These are phyloP conservation scores for Pseudotsuga menziesii DNA, from an alignment of 75 land plant species.

Conservation along the genomic window DNA sequence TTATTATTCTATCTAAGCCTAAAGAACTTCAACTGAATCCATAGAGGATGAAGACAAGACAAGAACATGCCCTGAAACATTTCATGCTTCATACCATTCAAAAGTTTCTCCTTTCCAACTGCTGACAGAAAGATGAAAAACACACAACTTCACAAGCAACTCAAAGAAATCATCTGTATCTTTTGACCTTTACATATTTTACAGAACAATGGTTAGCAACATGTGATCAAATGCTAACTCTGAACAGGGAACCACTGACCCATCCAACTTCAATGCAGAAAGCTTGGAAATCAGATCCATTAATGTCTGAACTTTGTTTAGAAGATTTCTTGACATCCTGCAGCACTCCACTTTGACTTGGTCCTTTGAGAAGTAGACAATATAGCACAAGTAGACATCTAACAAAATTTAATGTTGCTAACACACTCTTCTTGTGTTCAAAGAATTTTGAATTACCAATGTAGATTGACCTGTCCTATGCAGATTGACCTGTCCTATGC, in stretches of 20 bases:
- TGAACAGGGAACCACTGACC: background rate
- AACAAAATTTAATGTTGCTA: slow-evolving; percentile 5
- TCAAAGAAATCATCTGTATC: background rate
- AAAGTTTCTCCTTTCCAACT: too few species aligned
- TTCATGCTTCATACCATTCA: too few species aligned
- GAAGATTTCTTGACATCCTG: background rate
- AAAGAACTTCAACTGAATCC: too few species aligned
- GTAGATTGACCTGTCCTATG: too few species aligned
- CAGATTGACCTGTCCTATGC: slow-evolving; percentile 1
- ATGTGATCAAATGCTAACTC: background rate
- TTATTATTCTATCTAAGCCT: too few species aligned
- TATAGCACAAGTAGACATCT: slow-evolving; percentile 4
- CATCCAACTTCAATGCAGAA: background rate
- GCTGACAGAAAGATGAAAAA: too few species aligned
- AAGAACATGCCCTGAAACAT: too few species aligned
- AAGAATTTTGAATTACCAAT: background rate
- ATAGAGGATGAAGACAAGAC: too few species aligned
- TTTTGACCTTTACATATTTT: slow-evolving; percentile 11
- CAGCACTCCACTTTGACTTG: background rate
- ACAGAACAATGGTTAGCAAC: slow-evolving; percentile 9
- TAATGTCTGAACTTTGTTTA: background rate
- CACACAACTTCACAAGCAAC: too few species aligned
- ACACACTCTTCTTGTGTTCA: slow-evolving; percentile 5
- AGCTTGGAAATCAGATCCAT: too few species aligned
- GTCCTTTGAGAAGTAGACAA: background rate